A percentile compares a stretch with the other conserved stretches of the same genome.
phyloP scores from a whole-genome alignment of 2,329 filamentous ascomycete genomes.

The Neonectria punicea region DNA sequence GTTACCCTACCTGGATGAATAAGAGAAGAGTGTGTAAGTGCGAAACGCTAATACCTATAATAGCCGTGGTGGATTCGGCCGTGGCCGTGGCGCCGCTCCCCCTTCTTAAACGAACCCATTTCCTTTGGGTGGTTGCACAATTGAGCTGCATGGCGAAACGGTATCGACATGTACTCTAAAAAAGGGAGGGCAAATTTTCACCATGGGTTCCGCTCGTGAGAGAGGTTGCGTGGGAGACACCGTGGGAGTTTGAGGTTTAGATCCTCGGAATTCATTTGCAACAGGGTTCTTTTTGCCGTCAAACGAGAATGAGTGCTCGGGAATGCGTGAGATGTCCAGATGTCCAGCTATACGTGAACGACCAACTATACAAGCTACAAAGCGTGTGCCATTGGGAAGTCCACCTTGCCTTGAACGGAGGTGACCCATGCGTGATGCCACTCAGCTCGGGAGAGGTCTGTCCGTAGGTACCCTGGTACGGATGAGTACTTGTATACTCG shows the following conservation, averaged over 20 bases:
- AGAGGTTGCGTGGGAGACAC: slow-evolving; percentile 54
- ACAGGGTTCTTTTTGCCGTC: slow-evolving; percentile 54
- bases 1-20: slow-evolving; percentile 45
- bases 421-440: slow-evolving; percentile 3
- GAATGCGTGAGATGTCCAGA: slow-evolving; percentile 43
- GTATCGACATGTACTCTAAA: slow-evolving; percentile 61
- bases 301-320: slow-evolving; percentile 48
- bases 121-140: slow-evolving; percentile 55
- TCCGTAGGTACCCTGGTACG: neutral
- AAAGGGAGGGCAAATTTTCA: slow-evolving; percentile 54
- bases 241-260: slow-evolving; percentile 60
- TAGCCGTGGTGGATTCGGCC: slow-evolving; percentile 88
- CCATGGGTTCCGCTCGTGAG: slow-evolving; percentile 54
- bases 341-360: slow-evolving; percentile 40
- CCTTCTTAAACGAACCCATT: slow-evolving; percentile 65
- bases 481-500: neutral
- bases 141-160: slow-evolving; percentile 56
- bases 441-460: slow-evolving; percentile 9
- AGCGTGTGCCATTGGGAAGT: neutral
- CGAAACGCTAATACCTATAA: slow-evolving; percentile 49
- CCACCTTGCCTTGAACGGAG: neutral
- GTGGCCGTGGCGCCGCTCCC: slow-evolving; percentile 84
- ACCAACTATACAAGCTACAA: slow-evolving; percentile 27
- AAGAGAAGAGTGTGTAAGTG: slow-evolving; percentile 2
- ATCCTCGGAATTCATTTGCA: slow-evolving; percentile 62